phyloP scores from a whole-genome alignment of 768 basidiomycete genomes.

The Calocybe indica region DNA sequence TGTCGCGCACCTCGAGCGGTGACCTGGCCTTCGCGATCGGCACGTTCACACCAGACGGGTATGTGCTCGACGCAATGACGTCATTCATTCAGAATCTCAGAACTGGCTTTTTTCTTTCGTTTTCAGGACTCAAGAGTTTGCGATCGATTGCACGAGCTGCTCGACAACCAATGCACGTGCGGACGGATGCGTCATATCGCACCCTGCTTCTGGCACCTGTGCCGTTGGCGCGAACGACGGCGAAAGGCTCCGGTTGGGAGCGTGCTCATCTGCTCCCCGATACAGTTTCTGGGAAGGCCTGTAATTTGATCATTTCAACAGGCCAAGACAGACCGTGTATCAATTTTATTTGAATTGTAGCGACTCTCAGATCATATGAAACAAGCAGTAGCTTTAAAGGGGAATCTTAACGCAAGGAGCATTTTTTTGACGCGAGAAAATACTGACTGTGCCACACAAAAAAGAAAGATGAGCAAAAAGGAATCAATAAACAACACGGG shows the following conservation, averaged over 20 bases:
- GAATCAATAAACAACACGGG: too few relatives aligned
- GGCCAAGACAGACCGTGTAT: too few relatives aligned
- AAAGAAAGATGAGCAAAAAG: too few relatives aligned
- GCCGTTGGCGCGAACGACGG: conserved; percentile 5
- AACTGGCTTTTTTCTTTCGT: not conserved
- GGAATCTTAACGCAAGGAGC: too few relatives aligned
- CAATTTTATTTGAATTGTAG: too few relatives aligned
- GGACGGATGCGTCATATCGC: conserved; percentile 5
- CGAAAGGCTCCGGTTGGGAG: conserved; percentile 4
- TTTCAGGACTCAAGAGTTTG: conserved; percentile 11
- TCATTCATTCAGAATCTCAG: too few relatives aligned
- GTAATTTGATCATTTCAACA: not conserved
- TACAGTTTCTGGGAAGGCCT: not conserved
- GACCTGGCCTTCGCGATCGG: conserved; percentile 1
- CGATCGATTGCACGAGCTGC: conserved; percentile 8
- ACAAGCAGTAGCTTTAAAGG: too few relatives aligned
- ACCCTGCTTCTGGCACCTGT: conserved; percentile 9
- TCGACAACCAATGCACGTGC: not conserved
- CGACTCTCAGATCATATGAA: too few relatives aligned
- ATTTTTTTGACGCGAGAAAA: too few relatives aligned
- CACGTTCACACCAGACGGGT: not conserved
- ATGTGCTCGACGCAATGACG: too few relatives aligned
- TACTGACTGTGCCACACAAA: too few relatives aligned
- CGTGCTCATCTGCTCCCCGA: not conserved
- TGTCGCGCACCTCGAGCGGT: conserved; percentile 1